These are phyloP conservation scores for Ascochyta viciae-villosae DNA, from an alignment of 2,329 filamentous ascomycete species.

Conservation along the genomic window DNA sequence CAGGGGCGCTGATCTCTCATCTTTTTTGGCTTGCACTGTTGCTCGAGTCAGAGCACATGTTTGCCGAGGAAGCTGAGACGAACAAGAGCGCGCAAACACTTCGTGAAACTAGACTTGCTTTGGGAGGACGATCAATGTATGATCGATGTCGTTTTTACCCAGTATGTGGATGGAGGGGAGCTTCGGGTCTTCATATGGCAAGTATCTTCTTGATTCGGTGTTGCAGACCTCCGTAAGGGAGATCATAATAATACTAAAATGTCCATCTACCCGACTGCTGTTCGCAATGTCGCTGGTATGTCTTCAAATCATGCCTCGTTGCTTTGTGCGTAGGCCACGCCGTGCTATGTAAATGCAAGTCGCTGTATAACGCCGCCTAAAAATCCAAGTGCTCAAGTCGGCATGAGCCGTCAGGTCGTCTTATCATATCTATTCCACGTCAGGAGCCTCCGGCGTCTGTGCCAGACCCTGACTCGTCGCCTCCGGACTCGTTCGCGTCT, in stretches of 20 bases:
- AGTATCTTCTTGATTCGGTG: constrained; percentile 5
- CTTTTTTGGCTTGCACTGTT: not conserved
- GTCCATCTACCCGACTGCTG: constrained; percentile 10
- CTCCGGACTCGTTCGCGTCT: constrained; percentile 15
- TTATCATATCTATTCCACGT: constrained; percentile 7
- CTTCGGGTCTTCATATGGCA: not conserved
- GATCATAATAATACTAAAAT: constrained; percentile 6
- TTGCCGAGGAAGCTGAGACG: constrained; percentile 1
- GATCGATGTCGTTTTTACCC: not conserved
- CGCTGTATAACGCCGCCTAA: constrained; percentile 8
- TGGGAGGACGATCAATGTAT: not conserved
- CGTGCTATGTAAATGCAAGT: constrained; percentile 8
- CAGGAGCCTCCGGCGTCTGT: constrained; percentile 25
- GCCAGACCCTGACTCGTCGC: constrained; percentile 18
- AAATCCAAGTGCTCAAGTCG: not conserved
- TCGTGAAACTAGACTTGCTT: not conserved
- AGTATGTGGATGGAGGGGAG: too few relatives aligned
- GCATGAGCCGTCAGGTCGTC: constrained; percentile 1
- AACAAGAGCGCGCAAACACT: not conserved
- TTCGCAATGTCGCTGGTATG: constrained; percentile 7
- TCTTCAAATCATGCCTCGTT: constrained; percentile 14
- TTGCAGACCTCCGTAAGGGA: not conserved
- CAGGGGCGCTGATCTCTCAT: not conserved
- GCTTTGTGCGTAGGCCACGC: not conserved
- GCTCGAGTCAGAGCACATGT: not conserved